Conservation (phyloP, 2,329 filamentous ascomycete species). For the Thermoascus crustaceus region DNA sequence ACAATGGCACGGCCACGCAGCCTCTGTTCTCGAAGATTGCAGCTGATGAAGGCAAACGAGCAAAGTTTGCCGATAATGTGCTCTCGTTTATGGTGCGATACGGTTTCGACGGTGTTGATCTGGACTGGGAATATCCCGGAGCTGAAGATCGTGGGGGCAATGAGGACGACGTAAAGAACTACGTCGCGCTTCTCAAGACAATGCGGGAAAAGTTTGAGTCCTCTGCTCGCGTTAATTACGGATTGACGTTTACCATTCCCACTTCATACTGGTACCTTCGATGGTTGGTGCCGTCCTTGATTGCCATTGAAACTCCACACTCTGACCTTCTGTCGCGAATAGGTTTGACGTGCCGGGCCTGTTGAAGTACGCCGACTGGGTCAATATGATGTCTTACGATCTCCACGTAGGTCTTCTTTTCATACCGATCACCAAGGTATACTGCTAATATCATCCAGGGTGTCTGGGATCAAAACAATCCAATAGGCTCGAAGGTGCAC, state of each 20-base stretch:
- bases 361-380: conserved; percentile 9
- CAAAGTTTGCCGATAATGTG: conserved; percentile 8
- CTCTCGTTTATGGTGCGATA: conserved; percentile 14
- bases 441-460: too few relatives aligned
- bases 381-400: conserved; percentile 19
- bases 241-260: conserved; percentile 12
- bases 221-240: conserved; percentile 4
- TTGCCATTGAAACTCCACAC: conserved; percentile 13
- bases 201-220: conserved; percentile 8
- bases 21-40: conserved; percentile 9
- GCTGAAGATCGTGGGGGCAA: conserved; percentile 12
- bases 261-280: conserved; percentile 19
- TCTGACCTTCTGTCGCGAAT: conserved; percentile 20
- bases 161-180: conserved; percentile 12
- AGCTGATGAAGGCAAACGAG: neutral
- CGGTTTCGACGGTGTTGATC: conserved; percentile 16
- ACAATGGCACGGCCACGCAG: conserved; percentile 8
- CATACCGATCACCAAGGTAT: too few relatives aligned
- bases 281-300: conserved; percentile 17
- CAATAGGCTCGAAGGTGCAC: conserved; percentile 8
- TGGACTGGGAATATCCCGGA: conserved; percentile 19
- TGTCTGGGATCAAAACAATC: conserved; percentile 14
- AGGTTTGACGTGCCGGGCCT: conserved; percentile 21
- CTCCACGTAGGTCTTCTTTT: too few relatives aligned
- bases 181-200: conserved; percentile 8